Conservation (phyloP, 192 early-diverging fungal genomes). For the Backusella tarrabulga region DNA sequence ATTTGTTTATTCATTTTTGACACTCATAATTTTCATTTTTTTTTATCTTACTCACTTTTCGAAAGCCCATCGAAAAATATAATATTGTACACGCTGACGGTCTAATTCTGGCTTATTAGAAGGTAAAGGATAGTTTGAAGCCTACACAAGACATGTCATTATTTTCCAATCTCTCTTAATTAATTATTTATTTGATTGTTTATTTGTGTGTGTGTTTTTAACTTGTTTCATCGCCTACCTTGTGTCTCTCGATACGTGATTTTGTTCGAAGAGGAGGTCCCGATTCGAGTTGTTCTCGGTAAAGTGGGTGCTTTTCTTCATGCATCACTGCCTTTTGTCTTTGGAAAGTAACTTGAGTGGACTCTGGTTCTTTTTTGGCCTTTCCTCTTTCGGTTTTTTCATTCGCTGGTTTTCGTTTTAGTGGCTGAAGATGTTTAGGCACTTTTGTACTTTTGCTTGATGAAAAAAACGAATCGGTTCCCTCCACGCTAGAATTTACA, state of each 20-base stretch:
- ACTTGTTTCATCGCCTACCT: not conserved
- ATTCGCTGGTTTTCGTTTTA: not conserved
- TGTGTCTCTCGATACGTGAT: not conserved
- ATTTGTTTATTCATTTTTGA: not conserved
- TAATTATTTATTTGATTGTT: not conserved
- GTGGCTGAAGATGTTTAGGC: constrained; percentile 14
- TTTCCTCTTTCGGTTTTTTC: constrained; percentile 2
- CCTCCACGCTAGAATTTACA: not conserved
- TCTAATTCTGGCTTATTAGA: constrained; percentile 27
- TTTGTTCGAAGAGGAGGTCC: not conserved
- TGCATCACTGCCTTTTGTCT: not conserved
- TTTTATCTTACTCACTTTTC: constrained; percentile 17
- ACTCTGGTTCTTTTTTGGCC: not conserved
- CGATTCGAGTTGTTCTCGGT: not conserved
- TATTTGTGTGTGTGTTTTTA: not conserved
- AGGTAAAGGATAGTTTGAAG: constrained; percentile 14
- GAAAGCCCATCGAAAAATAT: constrained; percentile 34
- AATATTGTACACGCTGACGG: constrained; percentile 24
- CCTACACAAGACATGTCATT: not conserved
- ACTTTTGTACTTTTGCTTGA: not conserved
- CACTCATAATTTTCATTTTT: not conserved
- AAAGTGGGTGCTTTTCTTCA: not conserved
- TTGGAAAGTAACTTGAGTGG: not conserved
- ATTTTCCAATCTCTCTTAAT: not conserved
- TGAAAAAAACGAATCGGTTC: not conserved